phyloP scores from a whole-genome alignment of 345 rosid genomes.

The Camelina neglecta region DNA sequence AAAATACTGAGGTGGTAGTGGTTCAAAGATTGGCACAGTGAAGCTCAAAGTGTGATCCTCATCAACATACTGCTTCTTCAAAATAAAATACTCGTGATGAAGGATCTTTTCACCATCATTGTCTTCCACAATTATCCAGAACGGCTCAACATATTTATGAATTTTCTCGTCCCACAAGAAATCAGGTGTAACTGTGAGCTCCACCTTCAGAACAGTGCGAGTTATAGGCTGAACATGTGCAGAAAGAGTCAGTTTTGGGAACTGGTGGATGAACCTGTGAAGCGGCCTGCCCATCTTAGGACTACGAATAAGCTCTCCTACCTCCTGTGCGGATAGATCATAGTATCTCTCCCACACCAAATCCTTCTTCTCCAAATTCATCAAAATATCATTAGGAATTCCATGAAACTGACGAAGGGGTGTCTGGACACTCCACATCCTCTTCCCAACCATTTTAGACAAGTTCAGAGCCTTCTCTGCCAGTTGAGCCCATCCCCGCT shows the following conservation, averaged over 20 bases:
- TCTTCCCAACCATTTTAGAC: constrained; percentile 91
- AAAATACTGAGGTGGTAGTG: constrained; percentile 93
- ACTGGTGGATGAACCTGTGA: constrained; percentile 87
- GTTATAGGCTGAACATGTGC: constrained; percentile 95
- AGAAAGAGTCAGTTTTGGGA: constrained; percentile 82
- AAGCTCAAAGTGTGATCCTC: constrained; percentile 90
- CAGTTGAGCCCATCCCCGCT: constrained; percentile 94
- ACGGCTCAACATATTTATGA: constrained; percentile 94
- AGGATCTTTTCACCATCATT: constrained; percentile 92
- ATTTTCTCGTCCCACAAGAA: constrained; percentile 94
- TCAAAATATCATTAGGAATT: constrained; percentile 78
- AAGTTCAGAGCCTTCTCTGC: constrained; percentile 91
- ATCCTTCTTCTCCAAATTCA: constrained; percentile 94
- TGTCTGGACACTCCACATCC: constrained; percentile 98
- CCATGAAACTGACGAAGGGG: constrained; percentile 90
- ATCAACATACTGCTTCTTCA: constrained; percentile 85
- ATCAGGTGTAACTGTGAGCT: constrained; percentile 91
- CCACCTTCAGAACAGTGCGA: constrained; percentile 80
- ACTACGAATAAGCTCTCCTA: constrained; percentile 87
- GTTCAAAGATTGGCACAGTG: constrained; percentile 93
- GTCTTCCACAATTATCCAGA: constrained; percentile 96
- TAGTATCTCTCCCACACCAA: constrained; percentile 97
- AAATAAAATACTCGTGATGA: constrained; percentile 89
- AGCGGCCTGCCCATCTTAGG: constrained; percentile 90
- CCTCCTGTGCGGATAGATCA: constrained; percentile 87